A percentile compares a stretch with the other conserved stretches of the same genome.
phyloP scores from a whole-genome alignment of 2,329 filamentous ascomycete species.

The Paraphoma chrysanthemicola region DNA sequence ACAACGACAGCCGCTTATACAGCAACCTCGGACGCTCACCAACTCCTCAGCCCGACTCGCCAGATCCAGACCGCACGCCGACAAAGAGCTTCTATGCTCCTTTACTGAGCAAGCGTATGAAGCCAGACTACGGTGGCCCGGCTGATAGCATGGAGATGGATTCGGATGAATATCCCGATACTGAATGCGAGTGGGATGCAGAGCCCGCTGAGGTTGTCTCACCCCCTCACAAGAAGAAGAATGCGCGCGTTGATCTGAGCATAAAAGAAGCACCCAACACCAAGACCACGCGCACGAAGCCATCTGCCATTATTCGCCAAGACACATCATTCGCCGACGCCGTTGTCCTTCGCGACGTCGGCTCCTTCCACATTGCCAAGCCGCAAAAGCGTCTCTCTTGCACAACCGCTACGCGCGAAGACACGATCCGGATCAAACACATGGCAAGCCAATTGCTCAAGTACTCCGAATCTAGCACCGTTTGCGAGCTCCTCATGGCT shows the following conservation, averaged over 20 bases:
- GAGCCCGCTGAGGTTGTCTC: conserved; percentile 5
- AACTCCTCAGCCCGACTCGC: background rate
- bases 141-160: conserved; percentile 3
- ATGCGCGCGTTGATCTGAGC: no score
- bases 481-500: conserved; percentile 19
- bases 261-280: background rate
- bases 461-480: conserved; percentile 23
- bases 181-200: conserved; percentile 23
- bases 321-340: conserved; percentile 29
- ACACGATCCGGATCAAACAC: conserved; percentile 24
- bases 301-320: background rate
- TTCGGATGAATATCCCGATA: conserved; percentile 33
- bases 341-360: conserved; percentile 29
- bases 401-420: conserved; percentile 28
- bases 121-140: background rate
- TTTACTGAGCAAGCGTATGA: background rate
- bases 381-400: conserved; percentile 26
- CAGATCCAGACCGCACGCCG: background rate
- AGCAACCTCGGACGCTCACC: background rate
- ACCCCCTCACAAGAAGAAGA: background rate
- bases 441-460: conserved; percentile 22
- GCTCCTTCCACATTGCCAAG: conserved; percentile 23
- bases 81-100: background rate
- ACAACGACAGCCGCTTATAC: conserved; percentile 24
- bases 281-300: background rate